A percentile compares a stretch with the other conserved stretches of the same genome.
Evolutionary conservation across 2,329 filamentous ascomycete species (phyloP).

Genomic region (Fusarium subtropicale): DNA sequence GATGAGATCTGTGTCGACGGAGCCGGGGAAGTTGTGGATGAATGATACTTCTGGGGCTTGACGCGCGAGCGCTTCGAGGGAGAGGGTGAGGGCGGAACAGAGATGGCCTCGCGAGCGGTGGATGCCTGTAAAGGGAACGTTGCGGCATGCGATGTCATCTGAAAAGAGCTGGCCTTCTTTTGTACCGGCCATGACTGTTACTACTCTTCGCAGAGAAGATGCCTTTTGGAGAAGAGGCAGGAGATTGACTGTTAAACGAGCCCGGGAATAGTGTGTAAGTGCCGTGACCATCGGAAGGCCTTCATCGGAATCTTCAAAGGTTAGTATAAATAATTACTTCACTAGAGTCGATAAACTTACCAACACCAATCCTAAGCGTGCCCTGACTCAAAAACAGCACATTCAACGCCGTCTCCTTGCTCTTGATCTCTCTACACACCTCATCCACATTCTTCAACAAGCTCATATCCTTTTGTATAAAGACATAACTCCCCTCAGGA

Average conservation of each 20-base stretch:
- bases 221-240: slow-evolving; percentile 61
- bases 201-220: slow-evolving; percentile 37
- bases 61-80: slow-evolving; percentile 40
- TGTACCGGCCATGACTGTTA: slow-evolving; percentile 45
- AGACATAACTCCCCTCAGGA: slow-evolving; percentile 57
- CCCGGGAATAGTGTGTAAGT: slow-evolving; percentile 67
- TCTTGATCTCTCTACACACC: slow-evolving; percentile 59
- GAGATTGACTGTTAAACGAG: slow-evolving; percentile 67
- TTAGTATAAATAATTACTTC: background rate
- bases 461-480: slow-evolving; percentile 62
- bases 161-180: slow-evolving; percentile 32
- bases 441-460: slow-evolving; percentile 63
- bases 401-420: slow-evolving; percentile 58
- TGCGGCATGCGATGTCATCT: slow-evolving; percentile 44
- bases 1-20: slow-evolving; percentile 46
- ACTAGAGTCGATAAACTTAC: slow-evolving; percentile 6
- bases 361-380: slow-evolving; percentile 43
- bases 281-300: slow-evolving; percentile 64
- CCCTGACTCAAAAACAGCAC: slow-evolving; percentile 60
- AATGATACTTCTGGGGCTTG: slow-evolving; percentile 45
- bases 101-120: slow-evolving; percentile 40
- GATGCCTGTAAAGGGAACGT: slow-evolving; percentile 33
- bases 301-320: slow-evolving; percentile 64
- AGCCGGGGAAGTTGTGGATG: slow-evolving; percentile 49
- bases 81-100: slow-evolving; percentile 42